Base-by-base conservation (phyloP, 2,329 filamentous ascomycete species). In the Cordyceps fumosorosea region DNA sequence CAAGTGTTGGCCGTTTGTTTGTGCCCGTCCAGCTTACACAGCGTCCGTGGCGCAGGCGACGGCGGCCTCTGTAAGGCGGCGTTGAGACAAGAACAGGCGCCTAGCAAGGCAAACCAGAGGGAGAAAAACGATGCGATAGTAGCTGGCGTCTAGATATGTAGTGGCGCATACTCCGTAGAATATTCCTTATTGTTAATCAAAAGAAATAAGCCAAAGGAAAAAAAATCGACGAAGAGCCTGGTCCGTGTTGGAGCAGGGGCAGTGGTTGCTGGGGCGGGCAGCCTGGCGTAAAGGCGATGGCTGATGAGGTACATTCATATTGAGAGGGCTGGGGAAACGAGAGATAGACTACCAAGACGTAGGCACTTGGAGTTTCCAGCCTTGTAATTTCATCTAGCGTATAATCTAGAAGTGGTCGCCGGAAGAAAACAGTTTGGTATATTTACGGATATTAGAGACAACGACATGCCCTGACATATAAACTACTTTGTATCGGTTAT, bases 11-110 rank as follows among this genome's bases (percentile, higher is more conserved):
- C 26, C 26, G 50, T 40, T 37, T 54, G 50, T 24, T 37, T n/a
- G 50, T 55, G 26, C 14, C 22, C 6, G 18, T 47, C 22, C 44
- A 44, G 56, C 56, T 59, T 59, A 59, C 56, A 59, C 56, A 59
- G 48, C 47, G 34, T 59, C 20, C n/a, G 56, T 52, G 56, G 56
- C 56, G 60, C 60, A 55, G 42, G 60, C 50, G 14, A 32, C n/a
- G 42, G 51, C 52, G 52, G 44, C 50, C 45, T 62, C 52, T 55
- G 20, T 32, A 20, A 47, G 45, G 42, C 29, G 8, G 5, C 32
- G 60, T 57, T 42, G n/a, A 58, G 45, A 37, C 56, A 34, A 16
- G 18, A 20, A 26, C n/a, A 42, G 40, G 58, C 56, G 47, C 42
- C 34, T 24, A 29, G n/a, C 55, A 57, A 57, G 55, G 44, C 42